A percentile compares a stretch with the other conserved stretches of the same genome.
Conservation (phyloP, 805 yeast genomes). For the Saturnispora dispora region DNA sequence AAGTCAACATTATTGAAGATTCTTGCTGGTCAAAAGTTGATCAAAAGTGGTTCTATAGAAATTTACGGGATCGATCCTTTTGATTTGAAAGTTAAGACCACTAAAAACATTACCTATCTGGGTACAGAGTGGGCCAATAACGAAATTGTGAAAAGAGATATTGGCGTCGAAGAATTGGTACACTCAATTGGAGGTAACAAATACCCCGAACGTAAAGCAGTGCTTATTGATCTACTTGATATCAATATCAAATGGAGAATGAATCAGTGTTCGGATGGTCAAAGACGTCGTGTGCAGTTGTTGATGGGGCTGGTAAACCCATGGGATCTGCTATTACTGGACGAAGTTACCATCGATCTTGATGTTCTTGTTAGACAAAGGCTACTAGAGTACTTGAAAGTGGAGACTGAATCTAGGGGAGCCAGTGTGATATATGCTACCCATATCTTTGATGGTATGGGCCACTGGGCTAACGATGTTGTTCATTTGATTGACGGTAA, state of each 20-base stretch:
- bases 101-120: slow-evolving; percentile 47
- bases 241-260: slow-evolving; percentile 86
- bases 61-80: slow-evolving; percentile 90
- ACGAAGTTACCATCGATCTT: slow-evolving; percentile 94
- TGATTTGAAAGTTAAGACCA: slow-evolving; percentile 15
- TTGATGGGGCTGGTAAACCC: slow-evolving; percentile 90
- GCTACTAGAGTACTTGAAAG: slow-evolving; percentile 56
- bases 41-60: slow-evolving; percentile 57
- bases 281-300: slow-evolving; percentile 86
- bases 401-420: slow-evolving; percentile 61
- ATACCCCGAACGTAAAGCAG: slow-evolving; percentile 67
- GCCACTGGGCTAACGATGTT: slow-evolving; percentile 80
- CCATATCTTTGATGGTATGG: slow-evolving; percentile 92
- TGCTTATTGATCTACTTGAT: slow-evolving; percentile 67
- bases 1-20: slow-evolving; percentile 81
- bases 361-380: slow-evolving; percentile 85
- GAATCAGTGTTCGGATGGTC: slow-evolving; percentile 91
- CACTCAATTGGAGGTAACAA: slow-evolving; percentile 73
- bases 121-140: slow-evolving; percentile 98
- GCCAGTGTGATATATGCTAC: slow-evolving; percentile 89
- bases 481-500: slow-evolving; percentile 69
- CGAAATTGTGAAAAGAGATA: slow-evolving; percentile 82
- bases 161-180: slow-evolving; percentile 72
- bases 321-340: slow-evolving; percentile 80
- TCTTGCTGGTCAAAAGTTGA: slow-evolving; percentile 84